Evolutionary conservation across 306 rosid species (phyloP).

Genomic region (Mimosa bimucronata): DNA sequence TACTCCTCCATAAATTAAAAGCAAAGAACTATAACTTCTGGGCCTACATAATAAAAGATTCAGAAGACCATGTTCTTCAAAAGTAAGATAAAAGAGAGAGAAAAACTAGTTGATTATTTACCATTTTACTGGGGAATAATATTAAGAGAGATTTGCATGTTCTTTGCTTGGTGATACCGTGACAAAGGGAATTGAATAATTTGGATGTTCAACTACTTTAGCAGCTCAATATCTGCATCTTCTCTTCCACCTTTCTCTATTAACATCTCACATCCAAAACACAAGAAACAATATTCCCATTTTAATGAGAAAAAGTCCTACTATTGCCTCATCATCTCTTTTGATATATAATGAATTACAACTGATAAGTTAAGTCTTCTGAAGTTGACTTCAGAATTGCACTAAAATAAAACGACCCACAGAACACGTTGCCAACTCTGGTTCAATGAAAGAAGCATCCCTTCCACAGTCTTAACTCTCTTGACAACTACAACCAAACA

Average conservation of each 20-base stretch:
- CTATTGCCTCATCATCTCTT: slow-evolving; percentile 10
- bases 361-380: slow-evolving; percentile 2
- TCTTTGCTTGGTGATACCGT: slow-evolving; percentile 10
- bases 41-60: background rate
- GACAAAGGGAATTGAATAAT: slow-evolving; percentile 11
- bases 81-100: background rate
- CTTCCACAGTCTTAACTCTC: background rate
- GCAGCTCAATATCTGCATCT: slow-evolving; percentile 29
- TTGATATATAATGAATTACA: background rate
- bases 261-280: background rate
- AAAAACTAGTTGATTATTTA: background rate
- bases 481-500: slow-evolving; percentile 25
- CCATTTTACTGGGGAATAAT: background rate
- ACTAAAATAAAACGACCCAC: slow-evolving; percentile 12
- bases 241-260: background rate
- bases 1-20: background rate
- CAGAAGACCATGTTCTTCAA: background rate
- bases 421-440: slow-evolving; percentile 1
- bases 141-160: background rate
- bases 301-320: background rate
- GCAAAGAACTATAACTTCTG: background rate
- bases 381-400: slow-evolving; percentile 30
- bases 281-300: slow-evolving; percentile 12
- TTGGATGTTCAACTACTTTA: slow-evolving; percentile 12
- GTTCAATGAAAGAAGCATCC: slow-evolving; percentile 12